Conservation (phyloP, 495 filamentous ascomycete species). For the Xylaria scruposa region DNA sequence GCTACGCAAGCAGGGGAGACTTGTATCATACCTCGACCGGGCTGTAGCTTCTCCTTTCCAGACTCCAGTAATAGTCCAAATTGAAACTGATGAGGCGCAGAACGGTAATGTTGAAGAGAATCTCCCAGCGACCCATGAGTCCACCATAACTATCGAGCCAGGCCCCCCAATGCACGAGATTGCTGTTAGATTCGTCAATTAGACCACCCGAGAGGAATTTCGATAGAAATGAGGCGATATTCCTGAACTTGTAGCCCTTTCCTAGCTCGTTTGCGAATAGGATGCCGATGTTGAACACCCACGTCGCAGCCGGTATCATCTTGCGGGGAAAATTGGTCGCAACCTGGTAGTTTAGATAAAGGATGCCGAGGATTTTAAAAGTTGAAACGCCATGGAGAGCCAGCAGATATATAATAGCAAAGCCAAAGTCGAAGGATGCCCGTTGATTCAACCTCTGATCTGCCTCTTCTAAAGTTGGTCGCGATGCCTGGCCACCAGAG, state of each 20-base stretch:
- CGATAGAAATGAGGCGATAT: slow-evolving; percentile 62
- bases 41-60: slow-evolving; percentile 67
- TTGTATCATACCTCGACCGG: slow-evolving; percentile 79
- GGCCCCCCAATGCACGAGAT: slow-evolving; percentile 62
- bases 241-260: slow-evolving; percentile 73
- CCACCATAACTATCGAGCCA: slow-evolving; percentile 80
- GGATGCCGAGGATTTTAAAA: slow-evolving; percentile 78
- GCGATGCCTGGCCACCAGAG: slow-evolving; percentile 27
- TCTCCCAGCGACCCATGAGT: slow-evolving; percentile 86
- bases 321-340: slow-evolving; percentile 69
- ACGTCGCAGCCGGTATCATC: slow-evolving; percentile 78
- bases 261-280: slow-evolving; percentile 91
- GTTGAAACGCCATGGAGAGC: slow-evolving; percentile 86
- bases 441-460: slow-evolving; percentile 76
- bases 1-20: not conserved
- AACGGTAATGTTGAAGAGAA: slow-evolving; percentile 97
- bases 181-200: slow-evolving; percentile 42
- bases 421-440: slow-evolving; percentile 82
- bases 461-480: slow-evolving; percentile 56
- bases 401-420: slow-evolving; percentile 77
- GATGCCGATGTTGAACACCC: slow-evolving; percentile 88
- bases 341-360: slow-evolving; percentile 82
- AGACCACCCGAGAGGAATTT: slow-evolving; percentile 39
- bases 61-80: slow-evolving; percentile 94
- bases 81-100: slow-evolving; percentile 95